phyloP scores from a whole-genome alignment of 495 filamentous ascomycete species.

The Hyaloscypha bicolor region DNA sequence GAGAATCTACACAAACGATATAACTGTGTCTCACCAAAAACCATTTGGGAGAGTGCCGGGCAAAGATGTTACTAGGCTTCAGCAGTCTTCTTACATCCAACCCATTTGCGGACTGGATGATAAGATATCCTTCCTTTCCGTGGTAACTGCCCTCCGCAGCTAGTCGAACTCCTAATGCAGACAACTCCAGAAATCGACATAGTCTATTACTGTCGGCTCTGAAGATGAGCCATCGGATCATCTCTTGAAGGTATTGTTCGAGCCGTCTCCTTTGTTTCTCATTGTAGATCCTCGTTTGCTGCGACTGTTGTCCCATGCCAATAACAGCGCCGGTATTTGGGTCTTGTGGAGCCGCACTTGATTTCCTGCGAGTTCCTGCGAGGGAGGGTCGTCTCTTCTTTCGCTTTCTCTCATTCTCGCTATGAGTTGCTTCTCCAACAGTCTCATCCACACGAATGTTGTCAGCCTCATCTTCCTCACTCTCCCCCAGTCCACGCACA shows the following conservation, averaged over 20 bases:
- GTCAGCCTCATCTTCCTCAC: slow-evolving; percentile 74
- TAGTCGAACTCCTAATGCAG: slow-evolving; percentile 90
- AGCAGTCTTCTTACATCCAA: slow-evolving; percentile 84
- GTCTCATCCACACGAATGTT: slow-evolving; percentile 47
- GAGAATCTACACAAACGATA: slow-evolving; percentile 95
- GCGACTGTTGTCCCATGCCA: slow-evolving; percentile 41
- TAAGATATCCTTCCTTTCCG: slow-evolving; percentile 93
- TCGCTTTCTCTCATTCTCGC: slow-evolving; percentile 39
- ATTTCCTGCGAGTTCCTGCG: slow-evolving; percentile 54
- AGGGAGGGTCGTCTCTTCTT: slow-evolving; percentile 70
- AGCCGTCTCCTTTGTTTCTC: slow-evolving; percentile 80
- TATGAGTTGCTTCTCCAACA: slow-evolving; percentile 50
- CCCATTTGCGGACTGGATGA: slow-evolving; percentile 89
- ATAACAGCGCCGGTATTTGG: slow-evolving; percentile 31
- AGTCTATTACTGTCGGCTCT: slow-evolving; percentile 92
- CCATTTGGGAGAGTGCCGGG: slow-evolving; percentile 90
- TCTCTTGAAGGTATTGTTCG: slow-evolving; percentile 88
- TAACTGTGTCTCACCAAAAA: slow-evolving; percentile 98
- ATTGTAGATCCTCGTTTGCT: slow-evolving; percentile 39
- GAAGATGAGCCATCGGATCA: slow-evolving; percentile 95
- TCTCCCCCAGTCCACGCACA: slow-evolving; percentile 77
- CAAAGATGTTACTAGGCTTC: slow-evolving; percentile 72
- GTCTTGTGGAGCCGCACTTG: slow-evolving; percentile 50
- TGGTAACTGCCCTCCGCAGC: slow-evolving; percentile 96
- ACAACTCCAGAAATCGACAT: slow-evolving; percentile 95